Evolutionary conservation across 2,329 filamentous ascomycete species (phyloP), one percentile per base, ranked within the genome.

Genomic region (Elsinoe necatrix): DNA sequence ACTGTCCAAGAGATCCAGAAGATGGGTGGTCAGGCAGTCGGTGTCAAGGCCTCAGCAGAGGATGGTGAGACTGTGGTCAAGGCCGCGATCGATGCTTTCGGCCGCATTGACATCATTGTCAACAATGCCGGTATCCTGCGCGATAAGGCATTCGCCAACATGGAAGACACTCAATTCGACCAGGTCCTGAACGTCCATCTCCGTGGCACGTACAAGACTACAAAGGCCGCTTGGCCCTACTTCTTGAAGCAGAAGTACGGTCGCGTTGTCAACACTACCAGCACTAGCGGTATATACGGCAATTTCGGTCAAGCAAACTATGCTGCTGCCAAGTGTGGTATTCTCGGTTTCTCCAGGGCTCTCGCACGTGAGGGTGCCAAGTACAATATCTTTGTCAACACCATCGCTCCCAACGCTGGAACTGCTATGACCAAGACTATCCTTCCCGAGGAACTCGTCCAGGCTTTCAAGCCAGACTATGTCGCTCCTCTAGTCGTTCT

Each of bases 301-400:
- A 98, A 96, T 81, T 98, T 98, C 71, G 93, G 93, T 61, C 93
- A 98, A 75, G 89, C 92, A 67, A 98, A 98, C 80, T 98, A 98
- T 73, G 82, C 93, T 61, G 89, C 92, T 47, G 69, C 74, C 39
- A 73, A 72, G 62, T 70, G 61, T 64, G 93, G 89, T 74, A 97
- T 98, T 63, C 85, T 98, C 41, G 93, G 93, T 60, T 89, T 98
- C 78, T 95, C 91, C 39, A 87, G 90, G 65, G 89, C 93, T 52
- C 82, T 98, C 56, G 93, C 93, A 54, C 80, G 93, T 51, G 93
- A 98, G 75, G 93, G 93, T 66, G 81, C 82, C 68, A 97, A 97
- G 79, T 90, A 98, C 80, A 95, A 96, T 79, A 97, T 98, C 73
- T 90, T 84, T 66, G 89, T 95, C 72, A 98, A 98, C 80, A 95